These are phyloP conservation scores for Sclerotinia trifoliorum DNA, from an alignment of 2,329 filamentous ascomycete species.

Conservation along the genomic window DNA sequence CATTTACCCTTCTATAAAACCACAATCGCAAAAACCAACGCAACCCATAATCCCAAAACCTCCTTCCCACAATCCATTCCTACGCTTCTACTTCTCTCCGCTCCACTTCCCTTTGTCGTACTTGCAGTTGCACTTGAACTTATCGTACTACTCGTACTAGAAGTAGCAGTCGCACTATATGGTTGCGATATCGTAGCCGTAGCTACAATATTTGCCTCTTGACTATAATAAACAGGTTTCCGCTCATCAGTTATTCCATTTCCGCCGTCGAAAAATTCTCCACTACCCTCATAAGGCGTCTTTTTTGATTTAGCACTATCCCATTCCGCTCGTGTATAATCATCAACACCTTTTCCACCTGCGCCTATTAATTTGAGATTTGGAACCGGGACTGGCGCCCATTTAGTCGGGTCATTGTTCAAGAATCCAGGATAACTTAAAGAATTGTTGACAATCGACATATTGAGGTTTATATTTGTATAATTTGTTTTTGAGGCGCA, in stretches of 20 bases:
- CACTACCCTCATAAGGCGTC: slow-evolving; percentile 49
- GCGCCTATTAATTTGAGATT: slow-evolving; percentile 47
- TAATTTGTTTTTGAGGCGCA: slow-evolving; percentile 38
- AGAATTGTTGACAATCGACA: slow-evolving; percentile 46
- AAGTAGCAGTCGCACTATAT: slow-evolving; percentile 61
- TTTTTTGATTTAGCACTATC: slow-evolving; percentile 28
- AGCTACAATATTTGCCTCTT: slow-evolving; percentile 32
- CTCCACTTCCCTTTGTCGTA: slow-evolving; percentile 84
- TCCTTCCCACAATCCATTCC: slow-evolving; percentile 52
- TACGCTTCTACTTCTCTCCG: slow-evolving; percentile 79
- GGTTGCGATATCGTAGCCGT: slow-evolving; percentile 50
- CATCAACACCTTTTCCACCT: slow-evolving; percentile 44
- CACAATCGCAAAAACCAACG: slow-evolving; percentile 21
- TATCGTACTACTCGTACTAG: slow-evolving; percentile 76
- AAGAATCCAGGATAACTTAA: slow-evolving; percentile 47
- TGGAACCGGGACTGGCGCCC: slow-evolving; percentile 43
- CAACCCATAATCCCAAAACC: slow-evolving; percentile 20
- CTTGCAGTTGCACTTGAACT: slow-evolving; percentile 67
- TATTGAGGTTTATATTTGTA: slow-evolving; percentile 35
- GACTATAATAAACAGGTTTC: slow-evolving; percentile 44
- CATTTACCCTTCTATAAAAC: slow-evolving; percentile 3
- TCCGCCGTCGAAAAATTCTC: slow-evolving; percentile 46
- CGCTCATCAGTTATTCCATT: slow-evolving; percentile 36
- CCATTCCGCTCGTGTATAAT: slow-evolving; percentile 41
- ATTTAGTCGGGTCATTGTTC: slow-evolving; percentile 41